Evolutionary conservation across 2,329 filamentous ascomycete species (phyloP), one percentile per base, ranked within the genome.

Genomic region (Fusarium austroafricanum): DNA sequence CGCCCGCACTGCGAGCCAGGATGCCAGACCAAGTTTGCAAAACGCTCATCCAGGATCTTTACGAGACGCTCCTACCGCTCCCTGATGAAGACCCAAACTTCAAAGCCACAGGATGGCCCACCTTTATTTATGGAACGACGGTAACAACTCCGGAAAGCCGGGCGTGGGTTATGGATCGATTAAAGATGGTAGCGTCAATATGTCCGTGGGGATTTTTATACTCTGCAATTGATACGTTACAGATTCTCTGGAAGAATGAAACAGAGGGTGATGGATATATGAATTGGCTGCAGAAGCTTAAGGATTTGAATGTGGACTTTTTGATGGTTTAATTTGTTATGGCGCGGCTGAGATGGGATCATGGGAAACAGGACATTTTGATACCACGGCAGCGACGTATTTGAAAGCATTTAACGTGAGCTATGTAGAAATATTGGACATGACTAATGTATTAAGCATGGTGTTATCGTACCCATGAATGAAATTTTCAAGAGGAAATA

Each of bases 101-200:
- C 77, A 88, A 87, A 69, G 84, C 83, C 0, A 86, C 84, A 2
- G 81, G 82, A 10, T 88, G 84, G 85, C 84, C 86, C 1, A 82
- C 85, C 0, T 88, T 88, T 56, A 79, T 88, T 21, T 83, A 82
- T 6, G 86, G 85, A 5, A 85, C 84, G 0, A 84, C 86, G 56
- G 82, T 80, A 1, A 79, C 78, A 26, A 78, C 82, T 37, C 74
- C 73, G 5, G 73, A 70, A 18, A 78, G 78, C 55, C 79, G 83
- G 29, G 75, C 76, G 3, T 87, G 83, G 84, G 82, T 83, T 52
- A 78, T 83, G 73, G 76, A 83, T 28, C 80, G 83, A 44, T 68
- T 84, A 21, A 75, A 76, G 31, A 74, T 75, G 37, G 75, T 82
- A 20, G 77, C 79, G 11, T 73, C 77, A 18, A 74, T 76, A 15